phyloP scores from a whole-genome alignment of 495 filamentous ascomycete genomes.

The Talaromyces borbonicus region DNA sequence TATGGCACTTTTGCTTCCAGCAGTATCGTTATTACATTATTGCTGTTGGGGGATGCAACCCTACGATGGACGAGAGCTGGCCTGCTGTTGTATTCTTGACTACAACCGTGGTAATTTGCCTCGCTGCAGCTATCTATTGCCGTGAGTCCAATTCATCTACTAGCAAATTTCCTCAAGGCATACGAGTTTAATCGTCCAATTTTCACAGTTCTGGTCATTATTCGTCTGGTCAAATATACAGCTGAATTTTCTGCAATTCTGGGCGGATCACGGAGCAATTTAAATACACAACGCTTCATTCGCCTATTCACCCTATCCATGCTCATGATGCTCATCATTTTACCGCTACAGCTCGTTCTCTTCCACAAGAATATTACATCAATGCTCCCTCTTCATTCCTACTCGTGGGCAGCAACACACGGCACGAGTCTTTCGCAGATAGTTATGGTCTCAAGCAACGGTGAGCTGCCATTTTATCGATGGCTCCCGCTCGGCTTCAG shows the following conservation, averaged over 20 bases:
- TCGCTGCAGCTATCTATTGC: slow-evolving; percentile 58
- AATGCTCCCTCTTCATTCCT: slow-evolving; percentile 31
- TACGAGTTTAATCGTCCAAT: slow-evolving; percentile 7
- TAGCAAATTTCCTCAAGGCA: too few species aligned
- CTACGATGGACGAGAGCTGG: slow-evolving; percentile 60
- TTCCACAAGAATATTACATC: slow-evolving; percentile 44
- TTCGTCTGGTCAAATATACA: slow-evolving; percentile 59
- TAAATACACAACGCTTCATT: slow-evolving; percentile 59
- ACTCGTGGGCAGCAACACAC: slow-evolving; percentile 47
- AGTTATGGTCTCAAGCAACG: slow-evolving; percentile 47
- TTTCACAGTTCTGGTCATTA: slow-evolving; percentile 47
- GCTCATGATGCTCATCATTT: slow-evolving; percentile 51
- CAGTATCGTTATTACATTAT: slow-evolving; percentile 61
- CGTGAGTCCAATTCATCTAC: slow-evolving; percentile 47
- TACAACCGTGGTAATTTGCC: slow-evolving; percentile 55
- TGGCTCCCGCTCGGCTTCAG: slow-evolving; percentile 57
- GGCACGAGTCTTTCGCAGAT: slow-evolving; percentile 48
- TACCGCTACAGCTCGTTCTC: slow-evolving; percentile 55
- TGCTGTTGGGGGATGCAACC: slow-evolving; percentile 63
- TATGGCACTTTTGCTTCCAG: slow-evolving; percentile 61
- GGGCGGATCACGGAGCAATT: slow-evolving; percentile 41
- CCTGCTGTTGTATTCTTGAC: slow-evolving; percentile 54
- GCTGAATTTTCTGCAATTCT: slow-evolving; percentile 50
- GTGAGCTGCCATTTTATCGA: slow-evolving; percentile 47
- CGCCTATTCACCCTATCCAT: slow-evolving; percentile 72